Evolutionary conservation across 805 yeast species (phyloP).

Genomic region (Torulaspora gathmanii): DNA sequence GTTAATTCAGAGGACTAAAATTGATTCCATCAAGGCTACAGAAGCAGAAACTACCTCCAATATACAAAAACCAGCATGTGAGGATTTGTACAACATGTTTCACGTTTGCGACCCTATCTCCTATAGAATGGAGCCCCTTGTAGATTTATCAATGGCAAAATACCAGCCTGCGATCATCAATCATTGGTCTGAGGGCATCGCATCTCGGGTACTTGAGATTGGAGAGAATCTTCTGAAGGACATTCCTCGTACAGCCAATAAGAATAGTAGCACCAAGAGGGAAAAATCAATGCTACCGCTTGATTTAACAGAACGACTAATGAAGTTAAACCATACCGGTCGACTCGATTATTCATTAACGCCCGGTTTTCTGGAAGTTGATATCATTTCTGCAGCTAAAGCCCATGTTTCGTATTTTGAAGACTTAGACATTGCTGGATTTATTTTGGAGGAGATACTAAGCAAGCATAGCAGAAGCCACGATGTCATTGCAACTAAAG

Average conservation of each 20-base stretch:
- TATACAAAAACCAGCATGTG: constrained; percentile 49
- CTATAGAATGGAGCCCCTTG: constrained; percentile 82
- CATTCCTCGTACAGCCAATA: constrained; percentile 11
- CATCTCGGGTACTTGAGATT: constrained; percentile 29
- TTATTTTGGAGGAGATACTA: constrained; percentile 57
- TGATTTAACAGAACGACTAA: constrained; percentile 38
- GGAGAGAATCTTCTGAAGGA: constrained; percentile 25
- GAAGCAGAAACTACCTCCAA: constrained; percentile 12
- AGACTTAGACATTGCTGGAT: constrained; percentile 77
- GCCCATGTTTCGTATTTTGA: constrained; percentile 90
- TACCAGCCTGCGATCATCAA: constrained; percentile 28
- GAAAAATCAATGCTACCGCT: constrained; percentile 26
- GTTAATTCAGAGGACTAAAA: constrained; percentile 58
- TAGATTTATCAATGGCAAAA: constrained; percentile 33
- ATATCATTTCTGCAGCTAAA: constrained; percentile 72
- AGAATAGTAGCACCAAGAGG: constrained; percentile 8
- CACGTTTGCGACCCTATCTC: constrained; percentile 93
- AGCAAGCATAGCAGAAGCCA: constrained; percentile 4
- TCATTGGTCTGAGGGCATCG: constrained; percentile 28
- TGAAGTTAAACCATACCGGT: constrained; percentile 60
- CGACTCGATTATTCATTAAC: constrained; percentile 78
- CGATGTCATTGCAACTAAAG: constrained; percentile 5
- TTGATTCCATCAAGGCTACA: constrained; percentile 41
- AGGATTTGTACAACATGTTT: constrained; percentile 72
- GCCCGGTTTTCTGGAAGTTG: constrained; percentile 73